phyloP scores from a whole-genome alignment of 345 rosid species.

The Eucalyptus pumila region DNA sequence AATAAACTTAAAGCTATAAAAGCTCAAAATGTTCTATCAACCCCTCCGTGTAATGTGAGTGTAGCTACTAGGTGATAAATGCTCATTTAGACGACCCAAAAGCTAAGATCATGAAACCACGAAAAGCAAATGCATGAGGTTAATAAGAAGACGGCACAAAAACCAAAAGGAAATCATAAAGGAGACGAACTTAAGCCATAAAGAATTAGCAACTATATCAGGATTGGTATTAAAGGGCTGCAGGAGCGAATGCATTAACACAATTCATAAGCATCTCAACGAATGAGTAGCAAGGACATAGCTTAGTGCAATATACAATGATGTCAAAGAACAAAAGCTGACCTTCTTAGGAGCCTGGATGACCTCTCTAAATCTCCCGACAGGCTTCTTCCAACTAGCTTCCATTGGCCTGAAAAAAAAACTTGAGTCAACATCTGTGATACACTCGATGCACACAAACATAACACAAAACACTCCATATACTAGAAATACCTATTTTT shows the following conservation, averaged over 20 bases:
- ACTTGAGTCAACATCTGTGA: not conserved
- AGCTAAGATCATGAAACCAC: not conserved
- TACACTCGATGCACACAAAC: not conserved
- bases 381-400: slow-evolving; percentile 66
- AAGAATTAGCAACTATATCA: not conserved
- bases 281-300: not conserved
- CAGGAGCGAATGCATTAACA: not conserved
- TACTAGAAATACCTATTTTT: slow-evolving; percentile 42
- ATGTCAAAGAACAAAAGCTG: not conserved
- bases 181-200: not conserved
- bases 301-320: not conserved
- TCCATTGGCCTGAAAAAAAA: slow-evolving; percentile 50
- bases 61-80: not conserved
- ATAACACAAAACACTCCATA: not conserved
- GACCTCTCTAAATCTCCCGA: slow-evolving; percentile 63
- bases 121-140: not conserved
- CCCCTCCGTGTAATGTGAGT: not conserved
- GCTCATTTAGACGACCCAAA: not conserved
- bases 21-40: not conserved
- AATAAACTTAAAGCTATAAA: not conserved
- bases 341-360: slow-evolving; percentile 76
- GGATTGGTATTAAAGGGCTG: not conserved
- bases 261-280: not conserved
- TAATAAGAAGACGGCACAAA: not conserved
- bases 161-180: not conserved